Base-by-base conservation (phyloP, 257 asterid species). In the Nicotiana sylvestris region DNA sequence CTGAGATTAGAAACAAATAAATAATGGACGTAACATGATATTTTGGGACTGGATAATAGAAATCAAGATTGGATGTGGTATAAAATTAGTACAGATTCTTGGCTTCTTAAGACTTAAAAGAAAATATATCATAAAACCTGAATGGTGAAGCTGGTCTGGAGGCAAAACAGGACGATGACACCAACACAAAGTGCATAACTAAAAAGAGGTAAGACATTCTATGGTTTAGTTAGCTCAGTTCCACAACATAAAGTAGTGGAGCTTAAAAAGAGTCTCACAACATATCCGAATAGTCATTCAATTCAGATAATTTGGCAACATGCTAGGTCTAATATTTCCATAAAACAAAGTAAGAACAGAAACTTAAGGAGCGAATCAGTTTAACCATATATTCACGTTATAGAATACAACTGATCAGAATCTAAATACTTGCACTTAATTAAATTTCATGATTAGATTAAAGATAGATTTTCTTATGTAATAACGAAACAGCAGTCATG, bases 151-250 rank as follows among this genome's bases (percentile, higher is more conserved):
- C 62, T 6, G 62, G 39, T 37, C 27, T 72, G 61, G 79, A 72
- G 25, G 61, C n/a, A 72, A 72, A 72, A 49, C 5, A 9, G 79
- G 79, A 72, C 25, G 25, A 72, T 70, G 58, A 32, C 58, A 70
- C 78, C 58, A 70, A 70, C 58, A 53, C 57, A 53, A 12, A 53
- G 18, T 12, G 57, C 57, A 53, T 53, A 53, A 53, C 17, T 53
- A 39, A 70, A 69, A 70, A 43, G 78, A 70, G 17, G 78, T 11
- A 43, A 43, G n/a, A 43, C 58, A 70, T 70, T 69, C 78, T 70
- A 21, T 43, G 3, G 29, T 72, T 72, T 72, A 12, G 61, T 21
- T 25, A 25, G 37, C 78, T 70, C 78, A 70, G 58, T 32, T 43
- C 2, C 78, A 43, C 6, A 9, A 43, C 35, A 43, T 70, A 43